Evolutionary conservation across 768 basidiomycete species (phyloP), one percentile per base, ranked within the genome.

Genomic region (Chalciporus chontae): DNA sequence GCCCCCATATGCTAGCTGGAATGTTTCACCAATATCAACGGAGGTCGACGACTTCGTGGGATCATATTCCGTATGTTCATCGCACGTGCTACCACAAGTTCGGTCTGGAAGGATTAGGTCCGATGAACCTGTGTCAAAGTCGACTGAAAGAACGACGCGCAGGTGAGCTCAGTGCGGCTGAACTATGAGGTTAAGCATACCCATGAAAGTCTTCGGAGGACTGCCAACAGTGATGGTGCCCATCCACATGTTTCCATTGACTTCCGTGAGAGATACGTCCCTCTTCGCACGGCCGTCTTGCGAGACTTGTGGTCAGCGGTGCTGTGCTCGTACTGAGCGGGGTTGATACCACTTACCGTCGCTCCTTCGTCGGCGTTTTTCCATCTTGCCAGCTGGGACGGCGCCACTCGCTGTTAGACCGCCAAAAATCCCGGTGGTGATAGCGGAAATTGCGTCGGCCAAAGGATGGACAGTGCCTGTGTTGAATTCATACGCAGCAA

Each of bases 91-190:
- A 32, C 29, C 44, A 46, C 73, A 74, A 29, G 32, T 23, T 24
- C 58, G 15, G 3, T 52, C 52, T 8, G 75, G 72, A 26, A 77
- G 55, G 58, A 81, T 69, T 8, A 78, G 62, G 62, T 82, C 80
- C 40, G 73, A 67, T 38, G 76, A 78, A 23, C 79, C 77, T 15
- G 77, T 79, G 56, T 79, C 79, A 49, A 79, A 77, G 57, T 77
- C 76, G 38, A 80, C 76, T 75, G 49, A n/a, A 50, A 41, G 37
- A 37, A 36, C 5, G n/a, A 18, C 14, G 24, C 37, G 27, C 19
- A 4, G 2, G 15, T 36, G 29, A 8, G 18, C 48, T 37, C 31
- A 46, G 34, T 4, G 14, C 15, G 34, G 14, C 7, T 36, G 7
- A n/a, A 36, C 2, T 29, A 27, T 23, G n/a, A 40, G 47, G 23